Evolutionary conservation across 23 red algal species (phyloP).

Genomic region (Cyanidium caldarium): DNA sequence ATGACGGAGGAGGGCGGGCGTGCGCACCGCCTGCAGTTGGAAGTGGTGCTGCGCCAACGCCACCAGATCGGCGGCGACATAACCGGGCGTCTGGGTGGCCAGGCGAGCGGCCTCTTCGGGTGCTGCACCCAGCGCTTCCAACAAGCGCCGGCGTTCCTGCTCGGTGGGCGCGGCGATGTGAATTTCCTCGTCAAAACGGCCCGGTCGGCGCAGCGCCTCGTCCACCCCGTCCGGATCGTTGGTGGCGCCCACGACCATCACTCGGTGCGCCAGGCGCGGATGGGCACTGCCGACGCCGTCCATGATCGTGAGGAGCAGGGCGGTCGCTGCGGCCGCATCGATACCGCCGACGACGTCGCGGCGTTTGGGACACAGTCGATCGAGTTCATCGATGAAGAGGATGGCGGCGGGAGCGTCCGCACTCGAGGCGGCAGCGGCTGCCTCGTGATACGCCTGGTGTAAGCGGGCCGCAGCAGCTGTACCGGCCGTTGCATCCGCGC

Average conservation of each 20-base stretch:
- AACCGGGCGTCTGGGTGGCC: conserved; percentile 34
- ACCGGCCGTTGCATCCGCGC: background rate
- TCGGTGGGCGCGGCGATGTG: conserved; percentile 4
- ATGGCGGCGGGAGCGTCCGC: conserved; percentile 3
- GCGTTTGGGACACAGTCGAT: conserved; percentile 30
- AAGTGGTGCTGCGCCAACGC: background rate
- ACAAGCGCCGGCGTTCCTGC: conserved; percentile 15
- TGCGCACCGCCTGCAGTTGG: background rate
- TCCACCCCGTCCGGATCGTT: conserved; percentile 28
- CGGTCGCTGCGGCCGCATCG: background rate
- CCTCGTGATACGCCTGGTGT: background rate
- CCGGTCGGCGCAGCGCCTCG: conserved; percentile 7
- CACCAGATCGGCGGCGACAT: conserved; percentile 37
- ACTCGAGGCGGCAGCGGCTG: background rate
- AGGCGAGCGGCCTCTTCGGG: background rate
- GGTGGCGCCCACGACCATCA: conserved; percentile 41
- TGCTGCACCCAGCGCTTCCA: conserved; percentile 1
- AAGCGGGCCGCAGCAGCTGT: background rate
- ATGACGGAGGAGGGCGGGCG: background rate
- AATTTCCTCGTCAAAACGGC: conserved; percentile 41
- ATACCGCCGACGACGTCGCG: background rate
- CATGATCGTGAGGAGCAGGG: conserved; percentile 3
- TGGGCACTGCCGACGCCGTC: background rate
- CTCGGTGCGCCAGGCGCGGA: background rate
- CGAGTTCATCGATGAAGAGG: conserved; percentile 73